Conservation (phyloP, 306 rosid species). For the Trifolium fragiferum region DNA sequence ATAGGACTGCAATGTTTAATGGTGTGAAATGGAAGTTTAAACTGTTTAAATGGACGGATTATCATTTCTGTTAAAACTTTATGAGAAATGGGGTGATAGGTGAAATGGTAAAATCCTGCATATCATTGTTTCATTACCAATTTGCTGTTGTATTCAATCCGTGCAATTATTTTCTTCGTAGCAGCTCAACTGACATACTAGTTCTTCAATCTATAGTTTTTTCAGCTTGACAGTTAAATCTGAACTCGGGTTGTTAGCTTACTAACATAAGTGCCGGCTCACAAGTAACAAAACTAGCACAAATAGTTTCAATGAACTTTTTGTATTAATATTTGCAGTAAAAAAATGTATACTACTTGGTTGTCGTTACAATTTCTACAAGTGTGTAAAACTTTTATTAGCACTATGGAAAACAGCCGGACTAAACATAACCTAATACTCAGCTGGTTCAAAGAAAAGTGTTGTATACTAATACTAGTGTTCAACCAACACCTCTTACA, state of each 20-base stretch:
- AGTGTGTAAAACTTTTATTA: background rate
- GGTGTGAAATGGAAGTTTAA: conserved; percentile 1
- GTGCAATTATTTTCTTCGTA: conserved; percentile 1
- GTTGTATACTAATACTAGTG: background rate
- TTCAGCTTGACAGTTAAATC: background rate
- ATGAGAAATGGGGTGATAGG: background rate
- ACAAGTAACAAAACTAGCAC: background rate
- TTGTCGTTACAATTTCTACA: background rate
- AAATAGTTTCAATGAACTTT: background rate
- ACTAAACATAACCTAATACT: conserved; percentile 2
- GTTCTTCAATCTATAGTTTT: background rate
- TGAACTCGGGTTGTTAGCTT: background rate
- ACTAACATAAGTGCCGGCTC: background rate
- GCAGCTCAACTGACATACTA: background rate
- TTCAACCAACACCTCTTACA: background rate
- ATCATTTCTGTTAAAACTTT: background rate
- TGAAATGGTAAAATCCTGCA: conserved; percentile 18
- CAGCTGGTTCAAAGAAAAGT: background rate
- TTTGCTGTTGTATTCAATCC: background rate
- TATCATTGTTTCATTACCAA: background rate
- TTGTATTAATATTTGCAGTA: background rate
- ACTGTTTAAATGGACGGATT: background rate
- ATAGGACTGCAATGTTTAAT: background rate
- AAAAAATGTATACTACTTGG: background rate
- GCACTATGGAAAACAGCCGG: conserved; percentile 4